These are phyloP conservation scores for Entrophospora sp. DNA, from an alignment of 192 early-diverging fungal genomes.

Conservation along the genomic window DNA sequence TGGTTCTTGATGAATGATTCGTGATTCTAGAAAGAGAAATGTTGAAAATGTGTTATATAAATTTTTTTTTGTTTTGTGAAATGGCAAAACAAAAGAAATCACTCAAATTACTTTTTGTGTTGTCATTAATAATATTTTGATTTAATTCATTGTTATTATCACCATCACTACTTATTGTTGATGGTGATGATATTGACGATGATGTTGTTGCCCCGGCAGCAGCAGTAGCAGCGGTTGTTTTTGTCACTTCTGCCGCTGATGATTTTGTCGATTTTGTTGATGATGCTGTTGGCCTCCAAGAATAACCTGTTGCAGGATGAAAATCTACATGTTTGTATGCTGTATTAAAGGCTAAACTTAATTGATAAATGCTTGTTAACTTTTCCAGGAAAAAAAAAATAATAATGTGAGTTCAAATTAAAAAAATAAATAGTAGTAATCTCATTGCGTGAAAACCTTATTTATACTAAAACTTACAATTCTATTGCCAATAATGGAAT, in stretches of 20 bases:
- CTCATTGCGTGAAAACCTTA: background rate
- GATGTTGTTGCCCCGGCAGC: too few species aligned
- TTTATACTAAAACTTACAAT: conserved; percentile 37
- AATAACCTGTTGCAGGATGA: conserved; percentile 50
- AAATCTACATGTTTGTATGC: conserved; percentile 44
- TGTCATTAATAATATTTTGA: background rate
- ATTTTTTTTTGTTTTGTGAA: too few species aligned
- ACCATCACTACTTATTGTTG: background rate
- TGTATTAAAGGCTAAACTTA: conserved; percentile 49
- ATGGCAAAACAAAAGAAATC: background rate
- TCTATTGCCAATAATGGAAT: conserved; percentile 59
- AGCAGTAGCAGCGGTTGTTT: too few species aligned
- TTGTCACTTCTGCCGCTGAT: too few species aligned
- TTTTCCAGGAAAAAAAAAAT: conserved; percentile 1
- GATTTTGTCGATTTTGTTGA: background rate
- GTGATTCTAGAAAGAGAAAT: background rate
- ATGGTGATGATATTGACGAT: background rate
- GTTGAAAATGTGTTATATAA: too few species aligned
- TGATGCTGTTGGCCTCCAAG: conserved; percentile 30
- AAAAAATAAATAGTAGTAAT: background rate
- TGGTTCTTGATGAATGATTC: conserved; percentile 4
- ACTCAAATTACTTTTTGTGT: background rate
- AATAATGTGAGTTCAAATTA: background rate
- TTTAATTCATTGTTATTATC: background rate
- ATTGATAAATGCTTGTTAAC: conserved; percentile 42